Percentiles rank a stretch among this genome's conserved stretches.
Conservation (phyloP, 2,329 filamentous ascomycete species). For the Calonectria pseudoturangicola region DNA sequence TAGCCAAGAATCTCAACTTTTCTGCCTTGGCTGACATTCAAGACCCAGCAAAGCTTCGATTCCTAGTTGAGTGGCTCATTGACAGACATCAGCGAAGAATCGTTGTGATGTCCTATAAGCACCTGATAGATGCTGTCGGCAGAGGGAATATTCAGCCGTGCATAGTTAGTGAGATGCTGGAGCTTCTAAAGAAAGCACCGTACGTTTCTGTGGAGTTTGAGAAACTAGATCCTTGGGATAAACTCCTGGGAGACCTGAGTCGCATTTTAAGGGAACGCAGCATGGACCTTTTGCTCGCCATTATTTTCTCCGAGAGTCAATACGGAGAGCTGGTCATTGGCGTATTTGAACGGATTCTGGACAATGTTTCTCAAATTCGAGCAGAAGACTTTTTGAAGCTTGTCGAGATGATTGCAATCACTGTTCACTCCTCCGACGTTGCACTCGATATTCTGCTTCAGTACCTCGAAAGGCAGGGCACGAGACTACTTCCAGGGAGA, state of each 20-base stretch:
- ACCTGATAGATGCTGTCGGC: not conserved
- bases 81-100: not conserved
- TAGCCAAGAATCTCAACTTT: conserved; percentile 4
- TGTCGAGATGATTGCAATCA: conserved; percentile 40
- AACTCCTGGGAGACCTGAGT: not conserved
- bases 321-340: not conserved
- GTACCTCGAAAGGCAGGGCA: conserved; percentile 55
- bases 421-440: conserved; percentile 36
- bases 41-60: not conserved
- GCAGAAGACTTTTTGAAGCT: conserved; percentile 20
- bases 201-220: conserved; percentile 11
- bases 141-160: not conserved
- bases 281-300: not conserved
- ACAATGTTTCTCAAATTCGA: not conserved
- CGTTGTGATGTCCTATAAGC: not conserved
- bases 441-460: conserved; percentile 44
- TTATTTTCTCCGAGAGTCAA: conserved; percentile 12
- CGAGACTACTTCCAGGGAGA: conserved; percentile 54
- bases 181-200: not conserved
- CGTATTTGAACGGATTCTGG: conserved; percentile 1
- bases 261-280: not conserved
- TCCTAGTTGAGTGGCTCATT: not conserved
- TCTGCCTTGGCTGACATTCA: not conserved
- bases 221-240: conserved; percentile 7
- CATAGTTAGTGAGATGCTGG: not conserved